phyloP scores from a whole-genome alignment of 257 asterid genomes.

The Ajuga chamaepitys region DNA sequence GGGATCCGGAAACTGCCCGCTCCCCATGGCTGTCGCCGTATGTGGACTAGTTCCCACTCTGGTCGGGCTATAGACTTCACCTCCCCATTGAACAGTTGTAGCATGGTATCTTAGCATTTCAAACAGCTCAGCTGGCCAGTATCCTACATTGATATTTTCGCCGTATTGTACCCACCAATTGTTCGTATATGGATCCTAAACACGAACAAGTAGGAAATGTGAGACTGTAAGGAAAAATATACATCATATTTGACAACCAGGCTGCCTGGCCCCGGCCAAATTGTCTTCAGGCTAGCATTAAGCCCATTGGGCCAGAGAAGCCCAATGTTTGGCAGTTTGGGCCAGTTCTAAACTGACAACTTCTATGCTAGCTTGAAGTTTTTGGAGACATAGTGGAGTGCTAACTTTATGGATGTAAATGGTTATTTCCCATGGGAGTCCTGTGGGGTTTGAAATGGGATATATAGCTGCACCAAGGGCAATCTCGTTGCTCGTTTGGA shows the following conservation, averaged over 20 bases:
- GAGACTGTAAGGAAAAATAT: neutral
- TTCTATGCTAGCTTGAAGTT: no score
- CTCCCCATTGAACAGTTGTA: slow-evolving; percentile 61
- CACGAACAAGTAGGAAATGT: neutral
- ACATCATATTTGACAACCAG: no score
- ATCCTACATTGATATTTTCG: slow-evolving; percentile 41
- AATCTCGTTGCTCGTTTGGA: slow-evolving; percentile 49
- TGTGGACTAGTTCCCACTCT: slow-evolving; percentile 47
- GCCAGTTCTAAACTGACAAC: no score
- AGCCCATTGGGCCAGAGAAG: no score
- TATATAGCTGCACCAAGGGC: slow-evolving; percentile 68
- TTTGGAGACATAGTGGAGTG: neutral
- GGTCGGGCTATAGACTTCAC: slow-evolving; percentile 61
- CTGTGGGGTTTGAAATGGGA: slow-evolving; percentile 45
- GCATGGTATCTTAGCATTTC: slow-evolving; percentile 21
- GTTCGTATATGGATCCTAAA: slow-evolving; percentile 37
- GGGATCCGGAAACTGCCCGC: slow-evolving; percentile 30
- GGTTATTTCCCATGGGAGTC: slow-evolving; percentile 43
- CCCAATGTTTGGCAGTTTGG: no score
- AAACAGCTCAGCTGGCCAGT: slow-evolving; percentile 55
- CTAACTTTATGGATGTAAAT: slow-evolving; percentile 46
- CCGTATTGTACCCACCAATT: slow-evolving; percentile 73
- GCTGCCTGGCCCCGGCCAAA: no score
- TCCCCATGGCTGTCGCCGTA: slow-evolving; percentile 54
- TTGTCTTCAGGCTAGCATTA: no score